A percentile compares a stretch with the other conserved stretches of the same genome.
Evolutionary conservation across 257 asterid species (phyloP).

Genomic region (Parsonsia alboflavescens): DNA sequence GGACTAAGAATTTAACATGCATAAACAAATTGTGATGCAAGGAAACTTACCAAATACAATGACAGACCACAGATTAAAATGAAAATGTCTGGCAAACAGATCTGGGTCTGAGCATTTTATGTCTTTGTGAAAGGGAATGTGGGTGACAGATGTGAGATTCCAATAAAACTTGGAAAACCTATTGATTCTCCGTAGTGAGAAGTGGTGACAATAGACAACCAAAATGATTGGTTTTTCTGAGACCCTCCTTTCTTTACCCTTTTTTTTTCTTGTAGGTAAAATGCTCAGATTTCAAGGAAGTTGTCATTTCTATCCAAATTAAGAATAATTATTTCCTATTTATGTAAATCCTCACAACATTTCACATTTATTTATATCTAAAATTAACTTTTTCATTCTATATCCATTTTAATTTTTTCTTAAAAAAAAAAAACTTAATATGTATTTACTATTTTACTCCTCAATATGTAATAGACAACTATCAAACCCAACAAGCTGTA

Average conservation of each 20-base stretch:
- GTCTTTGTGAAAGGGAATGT: slow-evolving; percentile 17
- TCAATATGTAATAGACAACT: too few relatives aligned
- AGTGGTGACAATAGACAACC: slow-evolving; percentile 13
- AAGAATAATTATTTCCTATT: too few relatives aligned
- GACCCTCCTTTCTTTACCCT: not conserved
- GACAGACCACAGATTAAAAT: slow-evolving; percentile 1
- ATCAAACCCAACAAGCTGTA: too few relatives aligned
- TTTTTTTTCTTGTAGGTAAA: not conserved
- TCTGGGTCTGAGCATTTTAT: slow-evolving; percentile 17
- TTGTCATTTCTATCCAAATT: too few relatives aligned
- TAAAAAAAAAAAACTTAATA: too few relatives aligned
- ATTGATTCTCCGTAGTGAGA: not conserved
- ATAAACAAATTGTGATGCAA: slow-evolving; percentile 8
- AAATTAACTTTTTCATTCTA: too few relatives aligned
- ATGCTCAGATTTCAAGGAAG: too few relatives aligned
- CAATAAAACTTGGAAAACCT: slow-evolving; percentile 4
- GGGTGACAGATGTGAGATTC: slow-evolving; percentile 52
- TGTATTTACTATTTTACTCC: too few relatives aligned
- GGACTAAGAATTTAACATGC: not conserved
- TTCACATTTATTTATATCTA: too few relatives aligned
- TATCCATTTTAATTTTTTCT: too few relatives aligned
- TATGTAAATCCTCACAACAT: too few relatives aligned
- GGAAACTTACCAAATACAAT: slow-evolving; percentile 14
- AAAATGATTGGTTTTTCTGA: not conserved
- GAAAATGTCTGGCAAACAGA: slow-evolving; percentile 17